Percentiles rank a stretch among this genome's conserved stretches.
Evolutionary conservation across 139 green algal species (phyloP).

Genomic region (Volvox reticuliferus): DNA sequence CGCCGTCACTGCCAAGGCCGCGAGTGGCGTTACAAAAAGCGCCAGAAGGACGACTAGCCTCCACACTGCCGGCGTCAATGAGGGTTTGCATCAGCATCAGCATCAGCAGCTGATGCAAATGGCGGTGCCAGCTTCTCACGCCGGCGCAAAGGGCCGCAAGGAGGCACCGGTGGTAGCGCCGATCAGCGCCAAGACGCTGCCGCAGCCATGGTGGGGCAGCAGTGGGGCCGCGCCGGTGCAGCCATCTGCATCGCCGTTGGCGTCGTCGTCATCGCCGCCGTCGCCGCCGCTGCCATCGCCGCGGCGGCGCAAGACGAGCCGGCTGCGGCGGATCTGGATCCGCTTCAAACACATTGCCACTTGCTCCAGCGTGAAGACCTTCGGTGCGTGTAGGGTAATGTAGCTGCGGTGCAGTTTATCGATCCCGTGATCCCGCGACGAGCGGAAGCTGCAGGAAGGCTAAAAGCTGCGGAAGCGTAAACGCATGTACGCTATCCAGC

Average conservation of each 20-base stretch:
- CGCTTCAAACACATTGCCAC: slow-evolving; percentile 8
- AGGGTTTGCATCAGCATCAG: background rate
- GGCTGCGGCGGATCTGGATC: background rate
- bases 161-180: no score
- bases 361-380: slow-evolving; percentile 35
- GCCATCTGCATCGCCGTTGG: background rate
- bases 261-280: background rate
- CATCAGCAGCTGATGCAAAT: background rate
- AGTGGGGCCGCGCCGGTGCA: background rate
- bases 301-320: background rate
- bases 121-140: no score
- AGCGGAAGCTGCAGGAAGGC: no score
- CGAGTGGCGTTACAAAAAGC: background rate
- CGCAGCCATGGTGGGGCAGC: no score
- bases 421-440: no score
- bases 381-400: background rate
- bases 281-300: background rate
- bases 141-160: no score
- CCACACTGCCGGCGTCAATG: background rate
- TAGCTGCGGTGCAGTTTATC: no score
- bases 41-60: background rate
- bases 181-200: no score
- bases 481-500: no score
- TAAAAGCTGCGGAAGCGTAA: no score
- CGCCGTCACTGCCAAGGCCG: background rate